These are phyloP conservation scores for Hirsutella thompsonii DNA, from an alignment of 2,329 filamentous ascomycete genomes.

Conservation along the genomic window DNA sequence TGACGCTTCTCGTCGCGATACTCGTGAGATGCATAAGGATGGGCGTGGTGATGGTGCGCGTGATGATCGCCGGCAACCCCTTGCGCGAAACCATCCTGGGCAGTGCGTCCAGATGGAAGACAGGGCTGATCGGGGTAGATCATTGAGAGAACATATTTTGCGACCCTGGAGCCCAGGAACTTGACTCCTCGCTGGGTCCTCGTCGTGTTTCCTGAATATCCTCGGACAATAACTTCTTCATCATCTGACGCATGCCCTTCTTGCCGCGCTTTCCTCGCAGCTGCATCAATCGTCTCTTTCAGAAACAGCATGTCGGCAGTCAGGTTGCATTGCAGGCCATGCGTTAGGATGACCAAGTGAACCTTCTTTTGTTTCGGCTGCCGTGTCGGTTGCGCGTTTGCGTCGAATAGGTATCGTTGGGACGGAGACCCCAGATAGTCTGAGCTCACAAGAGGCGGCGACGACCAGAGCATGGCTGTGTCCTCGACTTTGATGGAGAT, in stretches of 20 bases:
- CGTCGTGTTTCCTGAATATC: slow-evolving; percentile 80
- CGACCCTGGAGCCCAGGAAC: slow-evolving; percentile 87
- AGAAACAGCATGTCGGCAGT: slow-evolving; percentile 93
- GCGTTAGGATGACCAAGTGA: slow-evolving; percentile 84
- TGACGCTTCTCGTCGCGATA: slow-evolving; percentile 34
- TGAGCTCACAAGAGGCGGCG: slow-evolving; percentile 62
- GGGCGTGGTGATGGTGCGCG: slow-evolving; percentile 29
- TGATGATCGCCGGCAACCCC: slow-evolving; percentile 20
- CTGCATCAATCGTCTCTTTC: slow-evolving; percentile 91
- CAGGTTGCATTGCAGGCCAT: slow-evolving; percentile 90
- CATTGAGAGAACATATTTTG: slow-evolving; percentile 77
- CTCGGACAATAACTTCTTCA: slow-evolving; percentile 78
- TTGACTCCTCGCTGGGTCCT: slow-evolving; percentile 92
- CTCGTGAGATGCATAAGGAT: slow-evolving; percentile 44
- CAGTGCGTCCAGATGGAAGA: slow-evolving; percentile 47
- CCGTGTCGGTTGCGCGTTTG: background rate
- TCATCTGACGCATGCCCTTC: slow-evolving; percentile 53
- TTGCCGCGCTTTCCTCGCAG: slow-evolving; percentile 54
- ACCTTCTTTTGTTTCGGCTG: slow-evolving; percentile 57
- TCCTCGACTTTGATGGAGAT: slow-evolving; percentile 72
- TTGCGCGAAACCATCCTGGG: slow-evolving; percentile 28
- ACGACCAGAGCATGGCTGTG: slow-evolving; percentile 87
- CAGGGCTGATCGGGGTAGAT: slow-evolving; percentile 93
- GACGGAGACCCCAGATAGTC: slow-evolving; percentile 20
- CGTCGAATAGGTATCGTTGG: background rate